Conservation (phyloP, 2,329 filamentous ascomycete species). For the Hymenoscyphus albidus region DNA sequence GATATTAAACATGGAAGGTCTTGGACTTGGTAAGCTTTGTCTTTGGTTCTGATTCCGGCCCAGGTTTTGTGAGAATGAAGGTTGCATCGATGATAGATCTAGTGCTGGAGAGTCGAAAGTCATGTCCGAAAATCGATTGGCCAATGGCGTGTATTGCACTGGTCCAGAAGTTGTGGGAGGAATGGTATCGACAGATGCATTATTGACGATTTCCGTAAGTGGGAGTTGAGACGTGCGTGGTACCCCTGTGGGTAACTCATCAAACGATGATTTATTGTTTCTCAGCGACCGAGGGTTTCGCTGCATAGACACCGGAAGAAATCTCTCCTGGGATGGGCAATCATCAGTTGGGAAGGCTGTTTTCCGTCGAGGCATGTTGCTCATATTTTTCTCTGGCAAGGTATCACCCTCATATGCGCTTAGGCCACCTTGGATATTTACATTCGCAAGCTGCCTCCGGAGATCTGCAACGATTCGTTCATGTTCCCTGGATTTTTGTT, state of each 20-base stretch:
- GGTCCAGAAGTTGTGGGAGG: slow-evolving; percentile 23
- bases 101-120: slow-evolving; percentile 20
- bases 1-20: slow-evolving; percentile 31
- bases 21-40: slow-evolving; percentile 23
- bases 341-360: slow-evolving; percentile 5
- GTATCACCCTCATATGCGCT: background rate
- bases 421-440: slow-evolving; percentile 3
- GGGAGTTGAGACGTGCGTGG: slow-evolving; percentile 17
- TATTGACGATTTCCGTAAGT: slow-evolving; percentile 31
- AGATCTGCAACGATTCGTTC: slow-evolving; percentile 21
- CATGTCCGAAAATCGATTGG: slow-evolving; percentile 21
- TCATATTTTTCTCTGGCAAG: slow-evolving; percentile 1
- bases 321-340: slow-evolving; percentile 19
- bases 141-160: slow-evolving; percentile 27
- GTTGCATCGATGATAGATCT: slow-evolving; percentile 22
- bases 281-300: slow-evolving; percentile 22
- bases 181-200: slow-evolving; percentile 21
- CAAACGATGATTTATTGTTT: slow-evolving; percentile 13
- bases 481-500: slow-evolving; percentile 22
- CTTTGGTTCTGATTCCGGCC: slow-evolving; percentile 21
- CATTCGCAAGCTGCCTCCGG: slow-evolving; percentile 21
- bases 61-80: slow-evolving; percentile 16
- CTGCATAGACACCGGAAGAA: slow-evolving; percentile 21
- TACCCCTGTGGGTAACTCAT: slow-evolving; percentile 14
- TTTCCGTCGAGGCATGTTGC: background rate